Evolutionary conservation across 768 basidiomycete species (phyloP).

Genomic region (Russula vinacea): DNA sequence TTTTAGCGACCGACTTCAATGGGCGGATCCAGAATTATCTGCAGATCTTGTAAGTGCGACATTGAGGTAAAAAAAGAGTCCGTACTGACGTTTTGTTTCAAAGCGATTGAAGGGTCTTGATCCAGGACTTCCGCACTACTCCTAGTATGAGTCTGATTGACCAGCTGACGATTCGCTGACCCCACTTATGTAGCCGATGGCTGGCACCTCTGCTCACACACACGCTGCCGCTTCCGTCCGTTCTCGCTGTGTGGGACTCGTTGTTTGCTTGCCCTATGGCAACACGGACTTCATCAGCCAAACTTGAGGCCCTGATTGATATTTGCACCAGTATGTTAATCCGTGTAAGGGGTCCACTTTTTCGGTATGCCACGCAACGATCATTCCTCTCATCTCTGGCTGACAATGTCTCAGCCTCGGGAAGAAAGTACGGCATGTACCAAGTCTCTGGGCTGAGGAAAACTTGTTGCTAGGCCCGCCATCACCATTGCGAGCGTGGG

Average conservation of each 20-base stretch:
- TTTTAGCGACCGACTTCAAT: conserved; percentile 56
- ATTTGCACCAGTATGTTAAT: conserved; percentile 69
- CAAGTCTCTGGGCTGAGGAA: conserved; percentile 56
- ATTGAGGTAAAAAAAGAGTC: background rate
- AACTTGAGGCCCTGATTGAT: conserved; percentile 67
- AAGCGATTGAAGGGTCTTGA: conserved; percentile 65
- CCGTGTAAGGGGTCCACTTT: conserved; percentile 50
- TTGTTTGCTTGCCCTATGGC: conserved; percentile 59
- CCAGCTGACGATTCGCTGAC: background rate
- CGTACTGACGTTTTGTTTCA: conserved; percentile 10
- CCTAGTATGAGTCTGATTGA: conserved; percentile 53
- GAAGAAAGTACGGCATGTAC: conserved; percentile 43
- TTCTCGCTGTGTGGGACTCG: conserved; percentile 67
- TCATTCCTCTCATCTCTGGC: conserved; percentile 8
- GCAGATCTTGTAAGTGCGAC: conserved; percentile 51
- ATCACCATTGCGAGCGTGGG: conserved; percentile 48
- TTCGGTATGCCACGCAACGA: conserved; percentile 44
- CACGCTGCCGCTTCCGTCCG: conserved; percentile 60
- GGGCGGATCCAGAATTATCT: conserved; percentile 63
- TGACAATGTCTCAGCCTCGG: conserved; percentile 46
- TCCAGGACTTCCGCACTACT: conserved; percentile 72
- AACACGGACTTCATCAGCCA: conserved; percentile 52
- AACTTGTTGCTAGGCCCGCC: conserved; percentile 38
- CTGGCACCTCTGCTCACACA: conserved; percentile 67
- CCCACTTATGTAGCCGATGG: conserved; percentile 55